phyloP scores from a whole-genome alignment of 1,139 yeast species.

The Debaryomyces robertsiae region DNA sequence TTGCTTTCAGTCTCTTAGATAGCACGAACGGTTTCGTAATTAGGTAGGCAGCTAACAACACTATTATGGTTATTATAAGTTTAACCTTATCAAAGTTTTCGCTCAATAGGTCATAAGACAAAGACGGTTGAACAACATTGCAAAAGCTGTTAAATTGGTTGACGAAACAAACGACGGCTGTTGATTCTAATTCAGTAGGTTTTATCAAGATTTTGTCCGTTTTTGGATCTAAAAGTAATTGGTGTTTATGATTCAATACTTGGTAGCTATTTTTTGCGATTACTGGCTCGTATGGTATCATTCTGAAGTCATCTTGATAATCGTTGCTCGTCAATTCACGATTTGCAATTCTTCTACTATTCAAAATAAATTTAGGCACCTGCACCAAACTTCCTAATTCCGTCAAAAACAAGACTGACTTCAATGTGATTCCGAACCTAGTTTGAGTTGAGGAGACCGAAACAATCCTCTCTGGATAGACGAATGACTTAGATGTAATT shows the following conservation, averaged over 20 bases:
- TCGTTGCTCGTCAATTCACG: conserved; percentile 58
- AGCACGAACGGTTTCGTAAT: conserved; percentile 62
- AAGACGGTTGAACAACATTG: conserved; percentile 77
- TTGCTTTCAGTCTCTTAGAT: conserved; percentile 44
- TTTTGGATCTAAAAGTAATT: conserved; percentile 39
- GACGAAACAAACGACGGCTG: conserved; percentile 67
- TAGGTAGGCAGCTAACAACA: conserved; percentile 47
- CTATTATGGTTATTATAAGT: conserved; percentile 60
- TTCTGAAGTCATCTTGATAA: conserved; percentile 57
- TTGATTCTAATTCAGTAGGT: conserved; percentile 80
- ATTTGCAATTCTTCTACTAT: conserved; percentile 61
- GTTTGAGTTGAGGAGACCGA: conserved; percentile 63
- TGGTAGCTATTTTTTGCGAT: conserved; percentile 51
- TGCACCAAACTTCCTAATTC: conserved; percentile 65
- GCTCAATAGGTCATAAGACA: conserved; percentile 77
- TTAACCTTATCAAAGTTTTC: conserved; percentile 67
- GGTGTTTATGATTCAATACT: conserved; percentile 40
- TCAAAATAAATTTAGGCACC: conserved; percentile 67
- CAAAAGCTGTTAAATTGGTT: conserved; percentile 73
- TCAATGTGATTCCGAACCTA: conserved; percentile 71
- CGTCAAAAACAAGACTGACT: conserved; percentile 63
- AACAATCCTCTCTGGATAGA: conserved; percentile 58
- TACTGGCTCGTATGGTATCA: conserved; percentile 68
- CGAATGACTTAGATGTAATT: conserved; percentile 56
- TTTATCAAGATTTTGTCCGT: conserved; percentile 43